A percentile compares a stretch with the other conserved stretches of the same genome.
These are phyloP conservation scores for Davidsoniella virescens DNA, from an alignment of 2,329 filamentous ascomycete species.

Conservation along the genomic window DNA sequence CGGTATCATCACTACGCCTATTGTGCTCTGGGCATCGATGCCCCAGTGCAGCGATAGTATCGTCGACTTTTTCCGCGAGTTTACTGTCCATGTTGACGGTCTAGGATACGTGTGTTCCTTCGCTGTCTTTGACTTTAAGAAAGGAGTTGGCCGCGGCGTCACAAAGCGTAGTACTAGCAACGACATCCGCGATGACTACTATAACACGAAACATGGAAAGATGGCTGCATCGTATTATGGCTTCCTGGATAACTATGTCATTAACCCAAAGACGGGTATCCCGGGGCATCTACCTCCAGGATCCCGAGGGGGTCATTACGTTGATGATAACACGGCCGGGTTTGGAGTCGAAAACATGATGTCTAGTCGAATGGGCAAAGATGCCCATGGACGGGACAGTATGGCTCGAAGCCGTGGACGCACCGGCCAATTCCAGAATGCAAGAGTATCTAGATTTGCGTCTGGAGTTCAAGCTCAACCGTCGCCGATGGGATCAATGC, in stretches of 20 bases:
- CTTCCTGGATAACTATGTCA: slow-evolving; percentile 82
- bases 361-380: neutral
- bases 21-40: slow-evolving; percentile 73
- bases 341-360: neutral
- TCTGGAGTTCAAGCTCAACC: slow-evolving; percentile 44
- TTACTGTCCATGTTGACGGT: slow-evolving; percentile 91
- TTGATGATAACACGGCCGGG: neutral
- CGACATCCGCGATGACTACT: slow-evolving; percentile 83
- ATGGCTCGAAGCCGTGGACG: neutral
- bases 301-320: slow-evolving; percentile 25
- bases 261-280: slow-evolving; percentile 52
- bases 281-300: slow-evolving; percentile 43
- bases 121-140: slow-evolving; percentile 93
- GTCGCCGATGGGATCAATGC: slow-evolving; percentile 55
- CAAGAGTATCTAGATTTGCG: slow-evolving; percentile 4
- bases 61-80: slow-evolving; percentile 95
- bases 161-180: slow-evolving; percentile 17
- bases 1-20: slow-evolving; percentile 81
- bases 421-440: slow-evolving; percentile 1
- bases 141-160: slow-evolving; percentile 39
- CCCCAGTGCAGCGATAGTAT: slow-evolving; percentile 82
- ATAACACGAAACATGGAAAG: slow-evolving; percentile 87
- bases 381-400: neutral
- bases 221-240: slow-evolving; percentile 96
- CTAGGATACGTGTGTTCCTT: slow-evolving; percentile 94